A percentile compares a stretch with the other conserved stretches of the same genome.
These are phyloP conservation scores for Cicer judaicum DNA, from an alignment of 306 rosid species.

Conservation along the genomic window DNA sequence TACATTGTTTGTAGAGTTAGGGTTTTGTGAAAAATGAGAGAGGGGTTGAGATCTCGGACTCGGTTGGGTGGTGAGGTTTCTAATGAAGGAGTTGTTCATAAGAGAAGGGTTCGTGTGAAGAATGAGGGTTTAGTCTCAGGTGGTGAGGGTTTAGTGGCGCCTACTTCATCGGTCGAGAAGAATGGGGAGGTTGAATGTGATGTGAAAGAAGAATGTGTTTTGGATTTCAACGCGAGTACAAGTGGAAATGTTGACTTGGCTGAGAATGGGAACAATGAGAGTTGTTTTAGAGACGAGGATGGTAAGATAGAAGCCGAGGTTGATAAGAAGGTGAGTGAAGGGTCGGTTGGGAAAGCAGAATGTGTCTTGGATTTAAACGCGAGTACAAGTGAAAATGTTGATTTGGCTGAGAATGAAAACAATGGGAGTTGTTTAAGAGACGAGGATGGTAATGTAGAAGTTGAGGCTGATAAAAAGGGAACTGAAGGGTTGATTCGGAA, in stretches of 20 bases:
- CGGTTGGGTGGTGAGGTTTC: conserved; percentile 41
- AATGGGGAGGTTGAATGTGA: conserved; percentile 23
- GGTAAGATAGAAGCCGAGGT: conserved; percentile 1
- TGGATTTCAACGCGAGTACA: conserved; percentile 42
- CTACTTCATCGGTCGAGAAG: not conserved
- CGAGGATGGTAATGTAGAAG: not conserved
- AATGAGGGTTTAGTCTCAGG: not conserved
- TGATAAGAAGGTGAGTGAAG: conserved; percentile 27
- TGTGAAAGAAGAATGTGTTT: conserved; percentile 42
- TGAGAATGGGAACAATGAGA: conserved; percentile 47
- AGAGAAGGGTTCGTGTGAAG: conserved; percentile 40
- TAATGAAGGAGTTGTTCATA: conserved; percentile 28
- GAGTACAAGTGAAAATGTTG: conserved; percentile 47
- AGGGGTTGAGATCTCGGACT: conserved; percentile 71
- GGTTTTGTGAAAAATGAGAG: conserved; percentile 66
- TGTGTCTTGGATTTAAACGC: conserved; percentile 43
- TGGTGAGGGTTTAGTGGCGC: not conserved
- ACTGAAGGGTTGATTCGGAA: not conserved
- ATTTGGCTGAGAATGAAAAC: conserved; percentile 48
- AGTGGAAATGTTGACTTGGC: conserved; percentile 49
- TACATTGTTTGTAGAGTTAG: conserved; percentile 46
- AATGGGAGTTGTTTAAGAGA: conserved; percentile 36
- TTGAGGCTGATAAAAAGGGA: conserved; percentile 31
- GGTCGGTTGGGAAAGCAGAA: conserved; percentile 35
- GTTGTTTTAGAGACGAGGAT: conserved; percentile 8